Base-by-base conservation (phyloP, 805 yeast species). In the Metschnikowia shivogae region DNA sequence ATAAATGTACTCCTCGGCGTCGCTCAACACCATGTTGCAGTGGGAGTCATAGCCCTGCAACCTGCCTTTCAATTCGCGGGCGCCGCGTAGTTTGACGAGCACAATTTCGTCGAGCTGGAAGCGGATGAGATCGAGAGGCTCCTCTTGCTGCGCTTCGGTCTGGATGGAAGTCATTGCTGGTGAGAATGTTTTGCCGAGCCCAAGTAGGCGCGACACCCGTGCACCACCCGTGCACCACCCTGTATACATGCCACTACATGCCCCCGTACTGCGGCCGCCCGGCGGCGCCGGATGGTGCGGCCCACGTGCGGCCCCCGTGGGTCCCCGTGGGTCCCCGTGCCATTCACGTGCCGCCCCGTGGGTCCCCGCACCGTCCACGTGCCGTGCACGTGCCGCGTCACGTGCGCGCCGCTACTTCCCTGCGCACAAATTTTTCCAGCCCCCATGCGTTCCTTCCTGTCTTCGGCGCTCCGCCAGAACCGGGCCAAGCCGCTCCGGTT, bases 11-110 rank as follows among this genome's bases (percentile, higher is more conserved):
- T 93, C 99, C 44, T 76, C 78, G 6, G 96, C 97, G 57, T 93
- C 95, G 55, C 97, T 89, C 51, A 93, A 76, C 32, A 93, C 97
- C 75, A 93, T 80, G 63, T 95, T 93, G 68, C 98, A 93, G 67
- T 92, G 99, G 39, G 95, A 86, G 67, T 92, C 99, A 67, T 87
- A 92, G 1, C 96, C 95, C 64, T 90, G 98, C 44, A 93, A 73
- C 50, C 80, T 82, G 3, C 99, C 99, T 26, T 80, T 79, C 68
- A 93, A 78, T 62, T 92, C 97, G 58, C 99, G 78, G 52, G 93
- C 92, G 17, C 97, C 98, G 63, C 98, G 82, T 48, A 93, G 78
- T 62, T 93, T 93, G 46, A 93, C 92, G 59, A 80, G 80, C 20
- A 93, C 89, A 42, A 74, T 71, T 66, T 93, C 98, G 61, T 93